Evolutionary conservation across 164 flowering plant species (phyloP), one percentile per base, ranked within the genome.

Genomic region (Nymphaea colorata): DNA sequence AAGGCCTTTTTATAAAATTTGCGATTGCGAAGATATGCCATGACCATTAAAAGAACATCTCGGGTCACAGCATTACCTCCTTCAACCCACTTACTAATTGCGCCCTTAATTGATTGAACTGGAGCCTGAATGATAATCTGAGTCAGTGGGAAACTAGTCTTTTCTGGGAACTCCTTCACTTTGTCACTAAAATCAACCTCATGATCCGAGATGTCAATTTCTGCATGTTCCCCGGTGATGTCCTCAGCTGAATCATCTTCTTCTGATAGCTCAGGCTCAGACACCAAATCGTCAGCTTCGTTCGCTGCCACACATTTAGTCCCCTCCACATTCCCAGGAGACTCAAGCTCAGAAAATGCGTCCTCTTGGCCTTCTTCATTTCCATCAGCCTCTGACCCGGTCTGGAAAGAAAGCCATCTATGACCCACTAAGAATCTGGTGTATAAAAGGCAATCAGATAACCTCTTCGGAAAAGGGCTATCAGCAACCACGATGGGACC

Each of bases 331-430:
- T 25, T 25, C 36, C n/a, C 5, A 69, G 81, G 74, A 17, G 72
- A 47, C 45, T 81, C 93, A 62, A 84, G 93, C 73, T 91, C 93
- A 64, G 92, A 88, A 71, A 91, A 89, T 6, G 79, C 86, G 69
- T 86, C 91, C 67, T 86, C 90, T 74, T 74, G 73, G 44, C 82
- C 79, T 60, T 78, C 82, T 65, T 83, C 90, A 41, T 82, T 84
- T 66, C 76, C 80, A 59, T 75, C 77, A 75, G 80, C 86, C 76
- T 80, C 64, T 4, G 86, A 77, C 68, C 85, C 87, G 68, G 87
- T 83, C 64, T 84, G 81, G 17, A 93, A 83, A 64, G 92, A 84
- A 70, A 86, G 73, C 51, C 76, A 42, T 7, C 76, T 78, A n/a
- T 70, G 64, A 25, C 69, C 77, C 36, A 64, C 3, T 25, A 64